A percentile compares a stretch with the other conserved stretches of the same genome.
phyloP scores from a whole-genome alignment of 371 early-diverging fungal species.

The Thermomucor indicae-seudaticae region DNA sequence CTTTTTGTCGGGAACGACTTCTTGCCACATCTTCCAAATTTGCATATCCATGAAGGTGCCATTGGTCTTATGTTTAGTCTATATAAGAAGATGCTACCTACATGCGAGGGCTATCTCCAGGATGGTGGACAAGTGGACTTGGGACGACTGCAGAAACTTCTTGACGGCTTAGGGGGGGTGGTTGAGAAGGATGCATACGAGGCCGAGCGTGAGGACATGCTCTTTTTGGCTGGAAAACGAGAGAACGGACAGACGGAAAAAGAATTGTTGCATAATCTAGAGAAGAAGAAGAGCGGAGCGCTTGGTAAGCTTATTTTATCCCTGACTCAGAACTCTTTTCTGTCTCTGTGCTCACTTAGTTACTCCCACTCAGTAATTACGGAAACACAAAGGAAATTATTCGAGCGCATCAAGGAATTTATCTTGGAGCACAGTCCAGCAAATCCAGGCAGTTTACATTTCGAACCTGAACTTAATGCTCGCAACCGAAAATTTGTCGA shows the following conservation, averaged over 20 bases:
- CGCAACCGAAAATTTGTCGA: slow-evolving; percentile 64
- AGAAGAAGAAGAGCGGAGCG: slow-evolving; percentile 33
- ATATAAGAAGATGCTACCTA: slow-evolving; percentile 73
- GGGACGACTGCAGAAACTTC: slow-evolving; percentile 56
- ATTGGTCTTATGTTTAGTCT: slow-evolving; percentile 82
- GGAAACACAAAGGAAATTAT: slow-evolving; percentile 49
- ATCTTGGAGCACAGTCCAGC: slow-evolving; percentile 32
- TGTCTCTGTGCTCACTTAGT: too few relatives aligned
- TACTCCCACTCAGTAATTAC: too few relatives aligned
- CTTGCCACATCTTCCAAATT: slow-evolving; percentile 90
- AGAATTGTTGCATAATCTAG: slow-evolving; percentile 42
- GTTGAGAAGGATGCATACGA: slow-evolving; percentile 69
- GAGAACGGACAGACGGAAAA: slow-evolving; percentile 36
- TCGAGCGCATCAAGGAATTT: slow-evolving; percentile 52
- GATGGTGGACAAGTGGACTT: slow-evolving; percentile 76
- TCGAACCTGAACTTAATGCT: slow-evolving; percentile 46
- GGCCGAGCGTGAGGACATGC: slow-evolving; percentile 52
- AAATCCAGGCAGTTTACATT: slow-evolving; percentile 32
- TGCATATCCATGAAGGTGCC: slow-evolving; percentile 95
- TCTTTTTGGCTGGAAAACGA: slow-evolving; percentile 59
- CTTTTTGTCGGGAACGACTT: slow-evolving; percentile 99
- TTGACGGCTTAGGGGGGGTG: slow-evolving; percentile 52
- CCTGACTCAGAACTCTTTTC: neutral
- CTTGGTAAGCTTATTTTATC: neutral
- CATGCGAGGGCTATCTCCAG: slow-evolving; percentile 80